Conservation (phyloP, 2,329 filamentous ascomycete genomes). For the Aspergillus intermedius region DNA sequence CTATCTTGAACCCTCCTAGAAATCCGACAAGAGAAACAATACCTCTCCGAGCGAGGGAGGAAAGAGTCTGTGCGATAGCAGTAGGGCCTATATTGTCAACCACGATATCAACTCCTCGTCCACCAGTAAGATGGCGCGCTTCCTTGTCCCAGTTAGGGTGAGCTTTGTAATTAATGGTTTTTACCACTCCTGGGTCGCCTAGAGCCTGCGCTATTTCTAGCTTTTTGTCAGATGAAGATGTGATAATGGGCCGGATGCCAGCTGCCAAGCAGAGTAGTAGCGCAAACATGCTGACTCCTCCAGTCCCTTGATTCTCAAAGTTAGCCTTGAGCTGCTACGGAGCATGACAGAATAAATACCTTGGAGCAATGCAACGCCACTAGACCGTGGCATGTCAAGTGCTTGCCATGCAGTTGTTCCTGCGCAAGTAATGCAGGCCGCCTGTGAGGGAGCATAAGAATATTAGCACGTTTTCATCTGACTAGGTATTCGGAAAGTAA, state of each 20-base stretch:
- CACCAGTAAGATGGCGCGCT: not conserved
- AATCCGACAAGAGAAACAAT: not conserved
- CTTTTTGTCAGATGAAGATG: not conserved
- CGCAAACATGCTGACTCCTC: not conserved
- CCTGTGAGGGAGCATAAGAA: not conserved
- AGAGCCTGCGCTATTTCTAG: not conserved
- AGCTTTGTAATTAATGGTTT: too few relatives aligned
- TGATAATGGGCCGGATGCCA: not conserved
- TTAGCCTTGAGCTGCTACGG: too few relatives aligned
- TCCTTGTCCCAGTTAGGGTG: not conserved
- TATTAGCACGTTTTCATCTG: not conserved
- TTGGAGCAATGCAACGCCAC: not conserved
- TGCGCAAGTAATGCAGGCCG: not conserved
- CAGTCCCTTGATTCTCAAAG: too few relatives aligned
- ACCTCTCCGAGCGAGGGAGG: not conserved
- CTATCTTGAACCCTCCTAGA: not conserved
- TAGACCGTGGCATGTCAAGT: not conserved
- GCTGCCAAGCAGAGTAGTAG: not conserved
- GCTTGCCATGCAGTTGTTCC: not conserved
- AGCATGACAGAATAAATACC: too few relatives aligned
- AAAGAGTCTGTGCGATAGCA: not conserved
- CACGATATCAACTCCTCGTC: not conserved
- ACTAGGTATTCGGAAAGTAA: too few relatives aligned
- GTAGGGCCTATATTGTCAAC: not conserved
- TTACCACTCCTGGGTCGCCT: too few relatives aligned